Percentiles rank a stretch among this genome's conserved stretches.
Evolutionary conservation across 2,329 filamentous ascomycete genomes (phyloP).

Genomic region (Epichloe coenophiala): DNA sequence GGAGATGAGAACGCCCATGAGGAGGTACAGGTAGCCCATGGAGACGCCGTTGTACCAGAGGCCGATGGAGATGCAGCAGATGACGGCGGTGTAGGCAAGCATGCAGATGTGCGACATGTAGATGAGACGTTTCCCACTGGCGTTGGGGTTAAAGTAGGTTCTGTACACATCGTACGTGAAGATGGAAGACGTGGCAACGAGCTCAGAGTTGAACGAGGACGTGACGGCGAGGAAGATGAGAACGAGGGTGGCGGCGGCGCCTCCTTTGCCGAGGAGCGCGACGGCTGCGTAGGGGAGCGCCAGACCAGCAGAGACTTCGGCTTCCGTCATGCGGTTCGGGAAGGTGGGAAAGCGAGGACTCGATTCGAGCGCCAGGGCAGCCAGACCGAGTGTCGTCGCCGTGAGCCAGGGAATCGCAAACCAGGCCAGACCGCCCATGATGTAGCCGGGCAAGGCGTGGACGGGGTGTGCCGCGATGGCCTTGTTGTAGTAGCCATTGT

Average conservation of each 20-base stretch:
- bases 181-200: conserved; percentile 81
- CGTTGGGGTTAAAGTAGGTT: conserved; percentile 68
- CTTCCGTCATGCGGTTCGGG: conserved; percentile 55
- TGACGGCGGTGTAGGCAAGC: conserved; percentile 55
- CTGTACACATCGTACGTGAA: conserved; percentile 80
- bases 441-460: conserved; percentile 76
- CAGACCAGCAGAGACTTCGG: conserved; percentile 69
- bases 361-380: conserved; percentile 66
- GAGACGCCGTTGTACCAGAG: conserved; percentile 62
- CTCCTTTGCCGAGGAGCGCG: conserved; percentile 67
- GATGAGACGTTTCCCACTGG: conserved; percentile 63
- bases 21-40: conserved; percentile 79
- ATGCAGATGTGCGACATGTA: conserved; percentile 67
- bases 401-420: conserved; percentile 88
- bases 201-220: conserved; percentile 65
- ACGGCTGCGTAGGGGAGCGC: conserved; percentile 79
- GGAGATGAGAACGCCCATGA: conserved; percentile 88
- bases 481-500: conserved; percentile 88
- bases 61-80: conserved; percentile 66
- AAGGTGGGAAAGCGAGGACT: conserved; percentile 60
- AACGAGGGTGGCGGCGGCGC: conserved; percentile 64
- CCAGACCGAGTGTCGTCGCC: conserved; percentile 77
- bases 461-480: conserved; percentile 80
- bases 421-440: conserved; percentile 77
- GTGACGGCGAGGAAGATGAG: conserved; percentile 89